A percentile compares a stretch with the other conserved stretches of the same genome.
Conservation (phyloP, 2,329 filamentous ascomycete species). For the Ophiostoma himal-ulmi region DNA sequence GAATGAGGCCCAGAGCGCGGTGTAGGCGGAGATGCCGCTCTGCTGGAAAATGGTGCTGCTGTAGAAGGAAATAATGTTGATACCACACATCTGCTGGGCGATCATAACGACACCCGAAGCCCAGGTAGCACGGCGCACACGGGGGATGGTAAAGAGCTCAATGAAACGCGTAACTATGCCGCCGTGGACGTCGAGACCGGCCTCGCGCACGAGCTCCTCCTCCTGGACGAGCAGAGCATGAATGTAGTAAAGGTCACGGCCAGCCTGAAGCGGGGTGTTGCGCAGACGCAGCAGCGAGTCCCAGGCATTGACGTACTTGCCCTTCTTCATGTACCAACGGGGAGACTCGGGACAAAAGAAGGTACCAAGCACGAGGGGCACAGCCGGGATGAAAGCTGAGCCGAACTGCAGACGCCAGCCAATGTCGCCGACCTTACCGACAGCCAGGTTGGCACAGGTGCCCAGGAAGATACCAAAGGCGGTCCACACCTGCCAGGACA, state of each 20-base stretch:
- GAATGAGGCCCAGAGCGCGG: slow-evolving; percentile 57
- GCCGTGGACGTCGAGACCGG: slow-evolving; percentile 34
- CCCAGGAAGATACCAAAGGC: slow-evolving; percentile 55
- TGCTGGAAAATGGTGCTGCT: slow-evolving; percentile 57
- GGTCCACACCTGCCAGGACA: slow-evolving; percentile 62
- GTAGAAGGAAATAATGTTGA: slow-evolving; percentile 71
- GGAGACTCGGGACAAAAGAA: slow-evolving; percentile 63
- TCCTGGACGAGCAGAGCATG: slow-evolving; percentile 60
- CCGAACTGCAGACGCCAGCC: slow-evolving; percentile 60
- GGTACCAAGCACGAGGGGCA: slow-evolving; percentile 55
- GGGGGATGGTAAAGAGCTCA: slow-evolving; percentile 63
- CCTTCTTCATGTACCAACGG: slow-evolving; percentile 63
- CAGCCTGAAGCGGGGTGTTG: slow-evolving; percentile 51
- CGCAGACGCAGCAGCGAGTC: slow-evolving; percentile 48
- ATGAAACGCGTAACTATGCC: slow-evolving; percentile 58
- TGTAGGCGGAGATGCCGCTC: slow-evolving; percentile 49
- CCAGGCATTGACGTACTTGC: slow-evolving; percentile 56
- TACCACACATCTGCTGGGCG: slow-evolving; percentile 62
- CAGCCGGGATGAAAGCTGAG: slow-evolving; percentile 55
- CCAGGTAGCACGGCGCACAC: slow-evolving; percentile 64
- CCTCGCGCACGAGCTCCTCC: slow-evolving; percentile 37
- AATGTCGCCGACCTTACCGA: slow-evolving; percentile 53
- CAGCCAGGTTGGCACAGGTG: slow-evolving; percentile 58
- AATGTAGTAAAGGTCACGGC: slow-evolving; percentile 58
- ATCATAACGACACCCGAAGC: slow-evolving; percentile 79